Conservation (phyloP, 2,329 filamentous ascomycete species). For the Teratosphaeria destructans region DNA sequence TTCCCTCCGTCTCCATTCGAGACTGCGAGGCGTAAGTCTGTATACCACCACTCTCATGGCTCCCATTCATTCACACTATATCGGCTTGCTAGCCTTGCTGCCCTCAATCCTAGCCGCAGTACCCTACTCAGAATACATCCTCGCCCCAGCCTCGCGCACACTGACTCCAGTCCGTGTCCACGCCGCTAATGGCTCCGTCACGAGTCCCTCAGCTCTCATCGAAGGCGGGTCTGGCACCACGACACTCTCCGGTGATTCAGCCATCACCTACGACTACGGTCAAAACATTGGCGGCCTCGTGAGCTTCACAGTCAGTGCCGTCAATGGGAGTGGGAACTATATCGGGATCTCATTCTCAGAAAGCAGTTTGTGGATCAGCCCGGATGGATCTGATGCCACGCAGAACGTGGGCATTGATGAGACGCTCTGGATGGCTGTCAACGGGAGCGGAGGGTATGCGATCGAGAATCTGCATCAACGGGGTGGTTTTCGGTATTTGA, state of each 20-base stretch:
- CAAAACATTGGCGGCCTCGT: slow-evolving; percentile 33
- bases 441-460: slow-evolving; percentile 26
- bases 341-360: slow-evolving; percentile 34
- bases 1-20: neutral
- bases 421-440: slow-evolving; percentile 36
- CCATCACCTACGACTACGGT: slow-evolving; percentile 30
- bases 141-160: slow-evolving; percentile 28
- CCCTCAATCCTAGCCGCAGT: neutral
- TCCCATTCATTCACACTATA: neutral
- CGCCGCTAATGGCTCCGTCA: slow-evolving; percentile 29
- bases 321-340: slow-evolving; percentile 26
- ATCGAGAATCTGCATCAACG: slow-evolving; percentile 35
- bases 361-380: slow-evolving; percentile 39
- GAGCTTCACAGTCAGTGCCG: slow-evolving; percentile 31
- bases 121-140: slow-evolving; percentile 29
- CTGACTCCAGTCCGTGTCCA: slow-evolving; percentile 25
- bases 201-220: slow-evolving; percentile 23
- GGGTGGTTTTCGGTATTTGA: slow-evolving; percentile 45
- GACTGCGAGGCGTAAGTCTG: neutral
- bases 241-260: slow-evolving; percentile 24
- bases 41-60: neutral
- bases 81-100: neutral
- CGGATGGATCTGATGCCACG: slow-evolving; percentile 36
- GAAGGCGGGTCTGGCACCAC: slow-evolving; percentile 17
- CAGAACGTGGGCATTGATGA: slow-evolving; percentile 31